phyloP scores from a whole-genome alignment of 805 yeast genomes.

The Hanseniaspora meyeri region DNA sequence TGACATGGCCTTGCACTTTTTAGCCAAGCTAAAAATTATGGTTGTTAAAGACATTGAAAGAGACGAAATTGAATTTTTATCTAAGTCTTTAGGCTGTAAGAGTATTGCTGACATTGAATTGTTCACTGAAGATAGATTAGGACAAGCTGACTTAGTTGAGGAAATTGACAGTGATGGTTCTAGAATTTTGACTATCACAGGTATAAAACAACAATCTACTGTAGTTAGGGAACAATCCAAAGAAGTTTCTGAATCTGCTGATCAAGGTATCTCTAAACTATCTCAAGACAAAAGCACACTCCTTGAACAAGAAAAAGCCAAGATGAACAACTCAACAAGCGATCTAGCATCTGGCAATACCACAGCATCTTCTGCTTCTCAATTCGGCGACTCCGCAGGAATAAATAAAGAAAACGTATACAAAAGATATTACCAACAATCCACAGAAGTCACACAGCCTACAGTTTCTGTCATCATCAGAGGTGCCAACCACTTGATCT shows the following conservation, averaged over 20 bases:
- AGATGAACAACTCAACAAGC: neutral
- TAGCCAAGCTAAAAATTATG: constrained; percentile 83
- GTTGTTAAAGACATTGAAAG: constrained; percentile 91
- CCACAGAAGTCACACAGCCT: constrained; percentile 18
- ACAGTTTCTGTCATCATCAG: constrained; percentile 86
- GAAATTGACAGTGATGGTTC: constrained; percentile 84
- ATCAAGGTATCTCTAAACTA: constrained; percentile 7
- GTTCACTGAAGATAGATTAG: constrained; percentile 85
- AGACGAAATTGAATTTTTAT: constrained; percentile 87
- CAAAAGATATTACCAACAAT: constrained; percentile 19
- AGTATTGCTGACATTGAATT: constrained; percentile 93
- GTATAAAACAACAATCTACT: constrained; percentile 41
- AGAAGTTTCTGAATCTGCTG: neutral
- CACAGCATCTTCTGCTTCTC: neutral
- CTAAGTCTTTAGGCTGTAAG: constrained; percentile 73
- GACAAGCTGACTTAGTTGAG: constrained; percentile 82
- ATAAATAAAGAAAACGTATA: constrained; percentile 10
- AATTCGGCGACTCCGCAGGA: neutral
- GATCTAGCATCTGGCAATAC: neutral
- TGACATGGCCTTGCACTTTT: constrained; percentile 86
- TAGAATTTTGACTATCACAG: constrained; percentile 77
- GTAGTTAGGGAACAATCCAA: constrained; percentile 31
- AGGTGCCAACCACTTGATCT: constrained; percentile 81
- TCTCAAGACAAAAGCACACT: constrained; percentile 14
- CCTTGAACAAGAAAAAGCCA: neutral